Percentiles rank a stretch among this genome's conserved stretches.
Conservation (phyloP, 2,329 filamentous ascomycete species). For the Stemphylium vesicarium region DNA sequence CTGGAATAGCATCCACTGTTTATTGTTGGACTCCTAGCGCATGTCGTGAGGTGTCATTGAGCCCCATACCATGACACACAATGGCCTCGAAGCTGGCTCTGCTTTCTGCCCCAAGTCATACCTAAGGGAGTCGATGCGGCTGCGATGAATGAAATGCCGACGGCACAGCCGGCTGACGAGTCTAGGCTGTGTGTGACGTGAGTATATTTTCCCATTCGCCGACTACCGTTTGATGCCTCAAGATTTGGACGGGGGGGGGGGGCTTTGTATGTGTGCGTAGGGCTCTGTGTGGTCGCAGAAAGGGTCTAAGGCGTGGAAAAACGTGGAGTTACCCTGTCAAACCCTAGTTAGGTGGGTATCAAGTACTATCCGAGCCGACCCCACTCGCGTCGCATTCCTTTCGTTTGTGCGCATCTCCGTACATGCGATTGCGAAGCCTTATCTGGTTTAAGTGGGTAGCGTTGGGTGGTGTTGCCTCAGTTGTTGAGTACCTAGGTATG, state of each 20-base stretch:
- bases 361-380: neutral
- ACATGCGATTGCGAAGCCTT: neutral
- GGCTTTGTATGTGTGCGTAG: constrained; percentile 10
- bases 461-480: neutral
- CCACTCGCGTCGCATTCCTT: neutral
- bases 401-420: neutral
- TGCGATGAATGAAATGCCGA: neutral
- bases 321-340: neutral
- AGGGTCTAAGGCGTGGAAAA: neutral
- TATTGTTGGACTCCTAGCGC: neutral
- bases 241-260: neutral
- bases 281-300: constrained; percentile 13
- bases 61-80: neutral
- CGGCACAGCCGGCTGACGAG: constrained; percentile 7
- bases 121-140: neutral
- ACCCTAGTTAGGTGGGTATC: neutral
- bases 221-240: neutral
- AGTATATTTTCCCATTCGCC: constrained; percentile 5
- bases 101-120: neutral
- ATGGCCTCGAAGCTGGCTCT: neutral
- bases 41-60: neutral
- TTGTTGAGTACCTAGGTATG: neutral
- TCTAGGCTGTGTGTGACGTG: constrained; percentile 6
- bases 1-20: neutral
- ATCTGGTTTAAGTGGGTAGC: neutral